phyloP scores from a whole-genome alignment of 345 rosid genomes.

The Melastoma malabathricum region DNA sequence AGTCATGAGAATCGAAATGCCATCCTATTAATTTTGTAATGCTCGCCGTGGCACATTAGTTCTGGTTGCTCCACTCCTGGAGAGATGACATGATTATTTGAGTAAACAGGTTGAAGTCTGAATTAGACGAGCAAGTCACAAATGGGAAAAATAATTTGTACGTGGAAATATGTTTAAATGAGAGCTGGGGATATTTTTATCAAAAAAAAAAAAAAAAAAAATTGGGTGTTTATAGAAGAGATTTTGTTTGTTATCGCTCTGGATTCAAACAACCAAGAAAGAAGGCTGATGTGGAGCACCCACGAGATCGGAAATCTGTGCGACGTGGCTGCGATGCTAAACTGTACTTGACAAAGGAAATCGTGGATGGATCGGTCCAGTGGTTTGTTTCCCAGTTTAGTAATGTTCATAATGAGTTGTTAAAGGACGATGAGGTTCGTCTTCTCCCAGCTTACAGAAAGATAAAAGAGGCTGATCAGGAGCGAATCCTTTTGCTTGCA shows the following conservation, averaged over 20 bases:
- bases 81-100: no score
- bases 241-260: slow-evolving; percentile 91
- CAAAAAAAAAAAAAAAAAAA: no score
- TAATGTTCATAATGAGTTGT: slow-evolving; percentile 80
- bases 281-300: slow-evolving; percentile 83
- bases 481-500: slow-evolving; percentile 69
- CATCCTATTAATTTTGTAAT: no score
- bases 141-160: no score
- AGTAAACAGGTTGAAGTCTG: no score
- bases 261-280: slow-evolving; percentile 89
- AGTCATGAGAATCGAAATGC: no score
- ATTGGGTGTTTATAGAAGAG: slow-evolving; percentile 74
- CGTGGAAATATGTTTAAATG: no score
- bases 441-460: slow-evolving; percentile 88
- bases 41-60: no score
- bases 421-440: slow-evolving; percentile 91
- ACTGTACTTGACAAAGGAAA: slow-evolving; percentile 66
- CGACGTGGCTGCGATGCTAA: slow-evolving; percentile 95
- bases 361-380: slow-evolving; percentile 44
- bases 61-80: no score
- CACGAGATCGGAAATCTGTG: slow-evolving; percentile 82
- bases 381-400: slow-evolving; percentile 93
- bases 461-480: slow-evolving; percentile 80
- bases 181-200: no score
- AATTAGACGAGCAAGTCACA: no score